Evolutionary conservation across 2,329 filamentous ascomycete species (phyloP), one percentile per base, ranked within the genome.

Genomic region (Fusarium sp.): DNA sequence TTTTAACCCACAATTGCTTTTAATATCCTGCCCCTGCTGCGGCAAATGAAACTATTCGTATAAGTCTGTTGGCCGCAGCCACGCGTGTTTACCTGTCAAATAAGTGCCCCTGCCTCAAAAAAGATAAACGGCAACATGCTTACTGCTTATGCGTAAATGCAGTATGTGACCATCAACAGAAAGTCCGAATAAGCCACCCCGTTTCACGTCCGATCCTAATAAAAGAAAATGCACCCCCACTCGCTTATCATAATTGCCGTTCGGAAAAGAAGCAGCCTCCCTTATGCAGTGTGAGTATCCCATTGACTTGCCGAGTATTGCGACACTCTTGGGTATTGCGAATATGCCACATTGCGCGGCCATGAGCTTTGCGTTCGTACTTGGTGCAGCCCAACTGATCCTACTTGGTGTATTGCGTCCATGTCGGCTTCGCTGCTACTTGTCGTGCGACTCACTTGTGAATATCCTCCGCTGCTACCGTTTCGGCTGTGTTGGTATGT

Each of bases 381-480:
- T 53, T 68, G 65, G 24, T 75, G 74, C 29, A 69, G 71, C 25
- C 66, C 66, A 7, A 72, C 71, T 13, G 71, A 67, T 20, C 72
- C 74, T 20, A 66, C 61, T 27, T 59, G 64, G 18, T 73, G 72
- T 34, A 69, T 72, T n/a, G 38, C 70, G 13, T 75, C 74, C 13
- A 44, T 55, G 9, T 76, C 75, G 25, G 70, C 64, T 49, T 78
- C 77, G 44, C 75, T 78, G 60, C 77, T 78, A 27, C 71, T 72
- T 44, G 77, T 80, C 20, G 74, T 75, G 18, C 75, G 74, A 60
- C 79, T 81, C 20, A 74, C 74, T 54, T 78, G 78, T n/a, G 79
- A 81, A 61, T 79, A 74, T 11, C 73, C 78, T 24, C 78, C 78
- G 45, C 79, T 80, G 62, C 79, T 80, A 54, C 72, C 76, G 38